Evolutionary conservation across 805 yeast genomes (phyloP).

Genomic region (Candida michaelii): DNA sequence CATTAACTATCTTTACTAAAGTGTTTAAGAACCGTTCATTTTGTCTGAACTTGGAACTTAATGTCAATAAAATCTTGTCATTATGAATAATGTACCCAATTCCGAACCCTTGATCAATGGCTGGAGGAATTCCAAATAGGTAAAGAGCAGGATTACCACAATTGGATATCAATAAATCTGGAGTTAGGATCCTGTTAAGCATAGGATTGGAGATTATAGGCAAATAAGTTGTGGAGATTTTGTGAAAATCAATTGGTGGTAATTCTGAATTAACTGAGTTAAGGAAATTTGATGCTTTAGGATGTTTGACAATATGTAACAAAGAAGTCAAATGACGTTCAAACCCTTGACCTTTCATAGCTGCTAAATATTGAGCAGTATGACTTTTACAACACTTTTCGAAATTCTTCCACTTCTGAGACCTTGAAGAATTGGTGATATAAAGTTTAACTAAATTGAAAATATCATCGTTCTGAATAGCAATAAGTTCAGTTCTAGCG

Average conservation of each 20-base stretch:
- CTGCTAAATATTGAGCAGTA: conserved; percentile 45
- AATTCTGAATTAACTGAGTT: conserved; percentile 42
- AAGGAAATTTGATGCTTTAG: conserved; percentile 34
- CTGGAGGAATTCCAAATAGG: conserved; percentile 90
- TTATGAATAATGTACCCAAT: conserved; percentile 84
- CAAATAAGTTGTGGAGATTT: conserved; percentile 14
- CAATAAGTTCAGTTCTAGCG: conserved; percentile 68
- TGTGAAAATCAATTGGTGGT: conserved; percentile 26
- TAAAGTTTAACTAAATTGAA: conserved; percentile 58
- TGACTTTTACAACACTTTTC: conserved; percentile 54
- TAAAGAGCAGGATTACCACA: conserved; percentile 91
- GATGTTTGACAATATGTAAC: conserved; percentile 52
- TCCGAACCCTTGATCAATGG: conserved; percentile 88
- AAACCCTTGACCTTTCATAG: conserved; percentile 65
- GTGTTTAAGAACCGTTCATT: conserved; percentile 75
- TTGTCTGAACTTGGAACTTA: conserved; percentile 86
- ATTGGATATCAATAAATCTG: conserved; percentile 61
- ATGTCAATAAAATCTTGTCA: conserved; percentile 75
- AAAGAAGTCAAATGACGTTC: conserved; percentile 72
- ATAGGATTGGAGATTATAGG: conserved; percentile 36
- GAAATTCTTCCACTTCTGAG: conserved; percentile 51
- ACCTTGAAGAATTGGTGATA: conserved; percentile 52
- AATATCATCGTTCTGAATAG: conserved; percentile 58
- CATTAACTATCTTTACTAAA: conserved; percentile 59
- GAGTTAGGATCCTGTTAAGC: conserved; percentile 33